phyloP scores from a whole-genome alignment of 75 land plant genomes.

The Pinus tabuliformis region DNA sequence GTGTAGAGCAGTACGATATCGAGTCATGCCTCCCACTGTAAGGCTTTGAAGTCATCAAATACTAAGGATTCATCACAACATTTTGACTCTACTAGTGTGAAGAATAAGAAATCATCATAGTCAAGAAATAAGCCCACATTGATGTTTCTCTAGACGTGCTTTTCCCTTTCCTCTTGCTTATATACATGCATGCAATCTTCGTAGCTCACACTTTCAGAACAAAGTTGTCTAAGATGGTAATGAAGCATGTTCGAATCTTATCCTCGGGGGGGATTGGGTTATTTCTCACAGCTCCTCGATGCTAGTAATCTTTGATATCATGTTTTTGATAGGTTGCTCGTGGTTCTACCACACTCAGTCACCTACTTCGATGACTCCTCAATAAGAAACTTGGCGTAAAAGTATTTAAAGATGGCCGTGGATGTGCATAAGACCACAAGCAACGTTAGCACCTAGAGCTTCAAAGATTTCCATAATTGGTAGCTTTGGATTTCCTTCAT shows the following conservation, averaged over 20 bases:
- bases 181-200: too few species aligned
- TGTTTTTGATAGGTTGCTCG: slow-evolving; percentile 12
- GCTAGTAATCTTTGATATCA: slow-evolving; percentile 26
- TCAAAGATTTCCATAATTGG: background rate
- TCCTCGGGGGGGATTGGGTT: slow-evolving; percentile 69
- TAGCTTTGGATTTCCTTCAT: slow-evolving; percentile 22
- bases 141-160: too few species aligned
- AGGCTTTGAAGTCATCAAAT: too few species aligned
- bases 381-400: slow-evolving; percentile 3
- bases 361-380: slow-evolving; percentile 19
- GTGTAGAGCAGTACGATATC: too few species aligned
- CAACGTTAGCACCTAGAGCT: slow-evolving; percentile 17
- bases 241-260: slow-evolving; percentile 50
- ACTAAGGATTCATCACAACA: too few species aligned
- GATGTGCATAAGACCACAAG: slow-evolving; percentile 14
- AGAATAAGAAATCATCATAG: too few species aligned
- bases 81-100: too few species aligned
- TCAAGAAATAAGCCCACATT: too few species aligned
- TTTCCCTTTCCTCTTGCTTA: too few species aligned
- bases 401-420: slow-evolving; percentile 13
- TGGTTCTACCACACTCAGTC: slow-evolving; percentile 21
- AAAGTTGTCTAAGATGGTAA: slow-evolving; percentile 49
- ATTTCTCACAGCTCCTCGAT: slow-evolving; percentile 51
- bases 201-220: slow-evolving; percentile 48
- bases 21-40: too few species aligned